A percentile compares a stretch with the other conserved stretches of the same genome.
Conservation (phyloP, 2,329 filamentous ascomycete species). For the Eutypella sp. region DNA sequence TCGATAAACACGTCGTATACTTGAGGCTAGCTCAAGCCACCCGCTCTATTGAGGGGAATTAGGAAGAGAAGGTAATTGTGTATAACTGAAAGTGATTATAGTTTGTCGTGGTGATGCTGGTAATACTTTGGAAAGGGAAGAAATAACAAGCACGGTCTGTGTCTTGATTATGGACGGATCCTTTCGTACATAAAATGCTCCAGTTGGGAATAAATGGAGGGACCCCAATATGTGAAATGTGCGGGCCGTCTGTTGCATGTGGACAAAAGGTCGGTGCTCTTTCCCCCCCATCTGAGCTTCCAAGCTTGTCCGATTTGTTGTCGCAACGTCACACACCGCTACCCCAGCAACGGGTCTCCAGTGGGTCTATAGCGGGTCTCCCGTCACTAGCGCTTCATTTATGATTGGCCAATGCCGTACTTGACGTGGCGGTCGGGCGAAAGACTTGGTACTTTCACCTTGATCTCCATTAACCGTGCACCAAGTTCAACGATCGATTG, state of each 20-base stretch:
- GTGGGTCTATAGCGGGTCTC: constrained; percentile 4
- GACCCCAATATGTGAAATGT: too few species aligned
- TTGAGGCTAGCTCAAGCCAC: background rate
- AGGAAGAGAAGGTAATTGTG: background rate
- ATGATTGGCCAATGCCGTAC: too few species aligned
- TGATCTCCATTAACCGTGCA: too few species aligned
- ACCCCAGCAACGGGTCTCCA: constrained; percentile 17
- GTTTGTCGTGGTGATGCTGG: background rate
- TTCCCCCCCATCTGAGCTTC: too few species aligned
- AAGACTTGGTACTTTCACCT: too few species aligned
- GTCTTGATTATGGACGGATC: background rate
- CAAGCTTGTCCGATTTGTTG: constrained; percentile 10
- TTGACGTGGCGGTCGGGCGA: too few species aligned
- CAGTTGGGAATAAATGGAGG: too few species aligned
- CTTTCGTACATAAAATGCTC: background rate
- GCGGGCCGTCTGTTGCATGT: constrained; percentile 8
- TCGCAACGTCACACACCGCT: constrained; percentile 20
- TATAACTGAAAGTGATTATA: background rate
- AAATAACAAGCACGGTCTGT: constrained; percentile 7
- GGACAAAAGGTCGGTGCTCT: constrained; percentile 16
- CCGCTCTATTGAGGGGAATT: background rate
- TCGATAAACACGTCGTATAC: background rate
- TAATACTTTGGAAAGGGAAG: background rate
- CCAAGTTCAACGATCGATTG: too few species aligned
- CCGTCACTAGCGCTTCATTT: constrained; percentile 11